Base-by-base conservation (phyloP, 371 early-diverging fungal genomes). In the Mucor mucedo region DNA sequence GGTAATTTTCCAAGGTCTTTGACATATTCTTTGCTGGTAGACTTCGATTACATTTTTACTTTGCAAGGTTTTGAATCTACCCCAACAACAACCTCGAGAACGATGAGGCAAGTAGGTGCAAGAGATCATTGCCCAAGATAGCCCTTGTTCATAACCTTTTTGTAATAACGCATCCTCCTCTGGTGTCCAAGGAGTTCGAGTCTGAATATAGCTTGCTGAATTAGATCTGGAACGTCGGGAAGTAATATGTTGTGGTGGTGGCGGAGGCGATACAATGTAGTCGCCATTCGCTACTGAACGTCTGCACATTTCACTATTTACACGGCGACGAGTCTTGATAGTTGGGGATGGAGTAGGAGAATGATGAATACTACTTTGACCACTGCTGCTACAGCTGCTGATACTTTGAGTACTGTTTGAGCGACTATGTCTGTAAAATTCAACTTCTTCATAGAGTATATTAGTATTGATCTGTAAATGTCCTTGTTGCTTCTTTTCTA, bases 31-130 rank as follows among this genome's bases (percentile, higher is more conserved):
- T 55, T 69, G 67, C 52, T 63, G 60, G 45, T 73, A 67, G 21
- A 57, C 63, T 40, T 67, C 66, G 7, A 66, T 63, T 57, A 67
- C 59, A 44, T 76, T 72, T 60, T 74, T 76, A 42, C 63, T 72
- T 47, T 76, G 76, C 4, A 79, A 39, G 9, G 75, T 79, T 38
- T 79, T 79, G 30, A 76, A 79, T 16, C 79, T 68, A 32, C 79
- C 79, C 79, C 79, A 79, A 35, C 79, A 79, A 40, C 79, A 79
- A 5, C 79, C 79, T 62, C 79, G 50, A 4, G 79, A 79, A 6
- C 79, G 77, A 59, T 77, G 77, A 5, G 79, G 79, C 13, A 79
- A 49, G 56, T 72, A 76, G 2, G 75, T 79, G 1, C 72, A 60
- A 9, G 79, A 72, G 28, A 79, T 75, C 77, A 79, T 75, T 5